Evolutionary conservation across 495 filamentous ascomycete genomes (phyloP).

Genomic region (Penicillium desertorum): DNA sequence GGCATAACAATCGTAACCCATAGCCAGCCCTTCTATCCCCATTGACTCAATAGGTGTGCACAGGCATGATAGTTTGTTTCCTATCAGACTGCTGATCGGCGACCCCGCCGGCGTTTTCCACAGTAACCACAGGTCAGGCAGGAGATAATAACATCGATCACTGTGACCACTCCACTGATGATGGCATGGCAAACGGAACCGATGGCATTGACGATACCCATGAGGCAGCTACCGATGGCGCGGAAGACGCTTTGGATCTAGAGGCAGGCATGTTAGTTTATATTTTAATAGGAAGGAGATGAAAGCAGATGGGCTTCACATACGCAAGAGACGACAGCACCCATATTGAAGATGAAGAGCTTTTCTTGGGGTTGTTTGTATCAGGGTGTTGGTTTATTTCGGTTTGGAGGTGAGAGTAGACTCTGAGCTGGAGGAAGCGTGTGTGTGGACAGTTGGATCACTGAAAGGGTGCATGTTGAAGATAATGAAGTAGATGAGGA

Average conservation of each 20-base stretch:
- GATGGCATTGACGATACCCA: constrained; percentile 81
- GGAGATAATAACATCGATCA: constrained; percentile 82
- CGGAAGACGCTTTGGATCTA: constrained; percentile 78
- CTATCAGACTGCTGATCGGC: constrained; percentile 28
- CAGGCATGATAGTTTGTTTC: not conserved
- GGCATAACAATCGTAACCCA: constrained; percentile 11
- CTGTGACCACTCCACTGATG: constrained; percentile 73
- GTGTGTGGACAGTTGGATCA: constrained; percentile 32
- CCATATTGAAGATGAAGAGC: constrained; percentile 62
- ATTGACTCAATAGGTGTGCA: not conserved
- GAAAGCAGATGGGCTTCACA: constrained; percentile 37
- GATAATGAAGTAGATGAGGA: not conserved
- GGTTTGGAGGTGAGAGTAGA: constrained; percentile 20
- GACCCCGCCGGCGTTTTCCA: constrained; percentile 41
- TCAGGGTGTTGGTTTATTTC: constrained; percentile 16
- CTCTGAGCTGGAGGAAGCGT: constrained; percentile 34
- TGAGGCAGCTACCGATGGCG: constrained; percentile 79
- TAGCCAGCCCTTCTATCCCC: not conserved
- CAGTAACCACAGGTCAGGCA: constrained; percentile 78
- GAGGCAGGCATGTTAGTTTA: constrained; percentile 22
- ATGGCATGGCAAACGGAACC: constrained; percentile 73
- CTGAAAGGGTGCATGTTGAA: constrained; percentile 37
- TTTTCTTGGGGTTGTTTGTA: constrained; percentile 3
- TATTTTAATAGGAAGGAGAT: constrained; percentile 3
- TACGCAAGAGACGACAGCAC: constrained; percentile 95